Conservation (phyloP, 139 green algal species). For the Coelastrella sp. region DNA sequence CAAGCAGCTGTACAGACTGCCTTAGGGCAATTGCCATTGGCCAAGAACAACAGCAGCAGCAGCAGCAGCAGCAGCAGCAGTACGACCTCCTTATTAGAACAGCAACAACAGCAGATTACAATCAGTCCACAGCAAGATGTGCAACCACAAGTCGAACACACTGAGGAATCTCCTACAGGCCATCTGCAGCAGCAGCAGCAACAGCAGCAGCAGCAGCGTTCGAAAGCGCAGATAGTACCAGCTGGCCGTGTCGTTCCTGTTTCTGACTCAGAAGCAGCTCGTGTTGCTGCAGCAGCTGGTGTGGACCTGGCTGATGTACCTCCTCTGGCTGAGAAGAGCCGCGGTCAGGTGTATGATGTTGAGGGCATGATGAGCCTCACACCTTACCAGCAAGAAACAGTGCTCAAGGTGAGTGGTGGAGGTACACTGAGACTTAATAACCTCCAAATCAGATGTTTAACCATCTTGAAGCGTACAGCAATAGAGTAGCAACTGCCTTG, state of each 20-base stretch:
- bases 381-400: constrained; percentile 34
- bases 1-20: too few relatives aligned
- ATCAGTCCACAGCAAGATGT: too few relatives aligned
- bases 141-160: too few relatives aligned
- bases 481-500: too few relatives aligned
- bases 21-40: background rate
- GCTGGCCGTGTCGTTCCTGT: too few relatives aligned
- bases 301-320: constrained; percentile 18
- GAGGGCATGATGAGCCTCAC: constrained; percentile 12
- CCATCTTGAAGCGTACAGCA: too few relatives aligned
- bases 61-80: constrained; percentile 18
- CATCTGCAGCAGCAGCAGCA: too few relatives aligned
- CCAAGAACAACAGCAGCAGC: constrained; percentile 12
- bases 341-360: constrained; percentile 35
- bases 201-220: too few relatives aligned
- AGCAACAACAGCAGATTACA: background rate
- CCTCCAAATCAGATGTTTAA: too few relatives aligned
- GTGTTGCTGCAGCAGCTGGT: constrained; percentile 32
- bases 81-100: background rate
- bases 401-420: constrained; percentile 33
- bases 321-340: background rate
- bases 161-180: too few relatives aligned
- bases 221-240: too few relatives aligned
- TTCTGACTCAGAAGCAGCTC: background rate
- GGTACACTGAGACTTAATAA: too few relatives aligned